Evolutionary conservation across 2,329 filamentous ascomycete genomes (phyloP), one percentile per base, ranked within the genome.

Genomic region (Aspergillus novofumigatus): DNA sequence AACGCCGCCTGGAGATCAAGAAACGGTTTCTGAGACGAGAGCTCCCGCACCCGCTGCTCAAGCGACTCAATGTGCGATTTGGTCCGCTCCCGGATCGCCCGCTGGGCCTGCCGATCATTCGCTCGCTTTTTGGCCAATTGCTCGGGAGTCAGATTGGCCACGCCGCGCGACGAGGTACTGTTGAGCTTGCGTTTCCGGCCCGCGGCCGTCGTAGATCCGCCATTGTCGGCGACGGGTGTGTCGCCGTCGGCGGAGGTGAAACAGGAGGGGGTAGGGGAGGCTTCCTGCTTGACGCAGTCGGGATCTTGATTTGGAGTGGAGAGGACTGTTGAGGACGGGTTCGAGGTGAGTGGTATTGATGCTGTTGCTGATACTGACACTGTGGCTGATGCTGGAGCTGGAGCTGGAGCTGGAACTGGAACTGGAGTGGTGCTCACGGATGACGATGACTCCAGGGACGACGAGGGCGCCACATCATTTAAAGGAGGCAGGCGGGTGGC

Each of bases 41-140:
- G 81, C 60, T 93, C 89, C 55, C 83, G 80, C 59, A 95, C 92
- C 60, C 84, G 82, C 59, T 80, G 81, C 72, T 94, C 89, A 58
- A 94, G 79, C 6, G 76, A 78, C 69, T 93, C 89, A 64, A 94
- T 94, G 72, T 90, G 88, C 57, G 86, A 84, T 75, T 88, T 91
- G 28, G 90, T 94, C 55, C 91, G 85, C 76, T 93, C 89, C 45
- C 91, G 83, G 58, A 95, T 94, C 42, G 90, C 90, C 51, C 91
- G 84, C 72, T 96, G 91, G 29, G 91, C 91, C 73, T 95, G 90
- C 57, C 91, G 86, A 71, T 95, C 91, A 83, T 96, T 96, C 68
- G 91, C 90, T 62, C 92, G 83, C 79, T 96, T 97, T 74, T 92
- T 89, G 29, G 89, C 90, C 58, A 96, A 83, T 75, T 96, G 92